Evolutionary conservation across 179 eudicot species (phyloP).

Genomic region (Pouteria campechiana): DNA sequence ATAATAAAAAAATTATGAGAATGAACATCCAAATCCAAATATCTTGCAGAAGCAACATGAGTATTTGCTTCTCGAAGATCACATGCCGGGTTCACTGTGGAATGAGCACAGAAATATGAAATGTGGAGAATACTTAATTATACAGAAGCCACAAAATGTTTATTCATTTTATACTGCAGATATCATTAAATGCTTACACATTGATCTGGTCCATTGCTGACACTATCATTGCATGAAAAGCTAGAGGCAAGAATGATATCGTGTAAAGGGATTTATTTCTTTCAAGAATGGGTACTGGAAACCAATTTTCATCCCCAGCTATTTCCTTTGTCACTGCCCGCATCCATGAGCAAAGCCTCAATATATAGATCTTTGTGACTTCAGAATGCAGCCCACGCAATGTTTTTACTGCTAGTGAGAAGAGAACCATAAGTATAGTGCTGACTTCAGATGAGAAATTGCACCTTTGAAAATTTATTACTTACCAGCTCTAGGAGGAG

Average conservation of each 20-base stretch:
- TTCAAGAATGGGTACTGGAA: conserved; percentile 79
- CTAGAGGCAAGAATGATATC: conserved; percentile 78
- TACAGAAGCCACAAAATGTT: no score
- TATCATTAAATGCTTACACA: conserved; percentile 37
- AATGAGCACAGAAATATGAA: no score
- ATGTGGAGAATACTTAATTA: no score
- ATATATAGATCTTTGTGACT: conserved; percentile 66
- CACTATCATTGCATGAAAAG: conserved; percentile 59
- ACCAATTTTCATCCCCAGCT: conserved; percentile 78
- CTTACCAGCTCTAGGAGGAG: conserved; percentile 77
- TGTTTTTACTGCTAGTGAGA: conserved; percentile 46
- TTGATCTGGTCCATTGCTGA: conserved; percentile 83
- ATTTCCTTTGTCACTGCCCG: conserved; percentile 67
- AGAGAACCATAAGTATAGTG: conserved; percentile 6
- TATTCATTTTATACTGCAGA: no score
- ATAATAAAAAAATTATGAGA: no score
- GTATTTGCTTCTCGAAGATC: no score
- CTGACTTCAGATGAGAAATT: conserved; percentile 4
- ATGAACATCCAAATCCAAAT: no score
- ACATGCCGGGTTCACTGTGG: no score
- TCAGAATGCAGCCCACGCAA: conserved; percentile 73
- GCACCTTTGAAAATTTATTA: neutral
- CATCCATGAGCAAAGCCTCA: conserved; percentile 97
- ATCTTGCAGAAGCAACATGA: no score
- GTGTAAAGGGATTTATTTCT: conserved; percentile 89